Evolutionary conservation across 2,329 filamentous ascomycete genomes (phyloP).

Genomic region (Pseudocercospora vitis): DNA sequence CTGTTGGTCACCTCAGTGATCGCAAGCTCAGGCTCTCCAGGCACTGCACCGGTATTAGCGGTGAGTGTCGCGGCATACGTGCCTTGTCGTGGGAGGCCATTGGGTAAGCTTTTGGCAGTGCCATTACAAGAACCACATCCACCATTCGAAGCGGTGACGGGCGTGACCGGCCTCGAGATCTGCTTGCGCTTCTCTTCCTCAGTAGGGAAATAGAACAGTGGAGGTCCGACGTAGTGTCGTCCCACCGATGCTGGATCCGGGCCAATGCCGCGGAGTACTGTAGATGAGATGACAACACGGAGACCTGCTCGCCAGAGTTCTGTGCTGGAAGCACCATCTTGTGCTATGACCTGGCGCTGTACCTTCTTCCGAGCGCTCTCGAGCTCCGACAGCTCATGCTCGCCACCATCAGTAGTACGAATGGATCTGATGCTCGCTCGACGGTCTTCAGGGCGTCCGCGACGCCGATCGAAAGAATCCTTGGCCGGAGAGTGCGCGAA

Average conservation of each 20-base stretch:
- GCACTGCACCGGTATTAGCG: constrained; percentile 16
- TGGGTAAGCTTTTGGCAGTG: constrained; percentile 3
- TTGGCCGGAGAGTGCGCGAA: constrained; percentile 1
- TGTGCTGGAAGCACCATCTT: constrained; percentile 34
- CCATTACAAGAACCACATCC: background rate
- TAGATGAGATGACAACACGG: constrained; percentile 34
- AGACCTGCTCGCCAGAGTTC: constrained; percentile 43
- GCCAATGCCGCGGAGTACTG: constrained; percentile 33
- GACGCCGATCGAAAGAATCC: constrained; percentile 17
- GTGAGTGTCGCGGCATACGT: constrained; percentile 35
- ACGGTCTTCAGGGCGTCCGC: constrained; percentile 25
- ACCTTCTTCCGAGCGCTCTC: constrained; percentile 43
- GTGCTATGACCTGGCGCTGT: constrained; percentile 42
- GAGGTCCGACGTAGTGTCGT: constrained; percentile 18
- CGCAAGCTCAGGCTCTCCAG: constrained; percentile 29
- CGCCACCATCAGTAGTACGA: constrained; percentile 29
- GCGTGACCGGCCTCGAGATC: constrained; percentile 11
- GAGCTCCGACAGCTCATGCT: constrained; percentile 34
- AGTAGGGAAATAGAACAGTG: constrained; percentile 15
- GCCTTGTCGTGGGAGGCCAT: constrained; percentile 13
- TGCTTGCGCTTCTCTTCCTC: constrained; percentile 10
- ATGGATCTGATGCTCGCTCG: constrained; percentile 32
- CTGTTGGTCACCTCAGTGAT: constrained; percentile 34
- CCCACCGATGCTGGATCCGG: constrained; percentile 17
- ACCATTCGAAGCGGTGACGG: background rate